phyloP scores from a whole-genome alignment of 306 rosid genomes.

The Crotalaria pallida region DNA sequence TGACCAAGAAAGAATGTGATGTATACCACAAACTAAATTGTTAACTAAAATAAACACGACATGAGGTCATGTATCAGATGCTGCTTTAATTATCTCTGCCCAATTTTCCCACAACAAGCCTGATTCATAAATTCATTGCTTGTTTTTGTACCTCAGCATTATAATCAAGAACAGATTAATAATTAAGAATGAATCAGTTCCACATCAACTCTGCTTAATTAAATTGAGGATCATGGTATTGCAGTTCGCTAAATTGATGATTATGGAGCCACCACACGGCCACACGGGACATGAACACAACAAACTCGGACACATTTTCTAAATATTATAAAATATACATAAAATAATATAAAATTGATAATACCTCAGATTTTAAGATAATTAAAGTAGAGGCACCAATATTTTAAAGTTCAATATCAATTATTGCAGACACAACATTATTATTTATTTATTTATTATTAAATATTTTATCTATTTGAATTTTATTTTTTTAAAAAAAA shows the following conservation, averaged over 20 bases:
- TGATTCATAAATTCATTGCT: constrained; percentile 21
- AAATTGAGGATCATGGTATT: constrained; percentile 20
- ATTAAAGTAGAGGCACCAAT: background rate
- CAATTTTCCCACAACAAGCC: constrained; percentile 28
- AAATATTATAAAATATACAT: background rate
- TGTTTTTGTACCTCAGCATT: constrained; percentile 18
- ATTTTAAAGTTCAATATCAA: background rate
- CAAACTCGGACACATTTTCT: background rate
- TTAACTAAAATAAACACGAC: constrained; percentile 25
- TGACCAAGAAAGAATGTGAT: constrained; percentile 30
- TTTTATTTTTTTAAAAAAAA: too few relatives aligned
- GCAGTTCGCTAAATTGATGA: constrained; percentile 11
- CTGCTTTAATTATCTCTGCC: constrained; percentile 42
- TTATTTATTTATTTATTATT: background rate
- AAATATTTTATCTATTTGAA: background rate
- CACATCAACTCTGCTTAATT: constrained; percentile 28
- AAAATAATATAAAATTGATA: too few relatives aligned
- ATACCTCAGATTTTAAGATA: too few relatives aligned
- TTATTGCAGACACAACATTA: background rate
- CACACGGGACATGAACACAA: background rate
- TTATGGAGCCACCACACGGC: background rate
- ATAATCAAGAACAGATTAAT: background rate
- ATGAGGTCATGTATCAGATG: constrained; percentile 20
- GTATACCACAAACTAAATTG: constrained; percentile 31
- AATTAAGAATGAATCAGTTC: constrained; percentile 11